Base-by-base conservation (phyloP, 306 rosid species). In the Trifolium pratense region DNA sequence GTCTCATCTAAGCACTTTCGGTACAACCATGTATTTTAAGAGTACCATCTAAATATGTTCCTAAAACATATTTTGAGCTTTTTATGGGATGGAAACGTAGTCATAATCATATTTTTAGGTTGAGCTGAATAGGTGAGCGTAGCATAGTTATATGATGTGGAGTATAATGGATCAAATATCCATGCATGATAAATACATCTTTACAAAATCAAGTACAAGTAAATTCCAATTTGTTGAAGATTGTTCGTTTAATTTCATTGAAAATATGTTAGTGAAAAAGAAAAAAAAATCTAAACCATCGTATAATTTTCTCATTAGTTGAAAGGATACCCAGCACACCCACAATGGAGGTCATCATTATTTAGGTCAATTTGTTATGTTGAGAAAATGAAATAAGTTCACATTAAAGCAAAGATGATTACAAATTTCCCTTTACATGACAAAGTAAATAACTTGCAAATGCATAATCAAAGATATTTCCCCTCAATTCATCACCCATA, bases 311-410 rank as follows among this genome's bases (percentile, higher is more conserved):
- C 34, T 49, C 61, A 55, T 49, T 49, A 55, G n/a, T 55, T 55
- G 34, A 55, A 23, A 21, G 61, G 61, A 20, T 21, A 7, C 11
- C n/a, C 61, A 55, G 21, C n/a, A 55, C 14, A 56, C 13, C 34
- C 15, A 21, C 32, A 56, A 56, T 56, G n/a, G 5, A 9, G 32
- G 62, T 11, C 3, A 56, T 23, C 62, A 10, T 56, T 11, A 56
- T 21, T 10, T 21, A 56, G 16, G 61, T 56, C 0, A 9, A 53
- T 34, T 62, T 10, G 29, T 36, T 62, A 0, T 17, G 25, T 62
- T 36, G 7, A 62, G 23, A 62, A 36, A 62, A 62, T 16, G 68
- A 62, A 62, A 62, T 21, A 59, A 59, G 40, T 26, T 59, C 20
- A 17, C n/a, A 36, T 36, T 16, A n/a, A 62, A 62, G 68, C 14